These are phyloP conservation scores for Limnomonas spitsbergensis DNA, from an alignment of 139 green algal genomes.

Conservation along the genomic window DNA sequence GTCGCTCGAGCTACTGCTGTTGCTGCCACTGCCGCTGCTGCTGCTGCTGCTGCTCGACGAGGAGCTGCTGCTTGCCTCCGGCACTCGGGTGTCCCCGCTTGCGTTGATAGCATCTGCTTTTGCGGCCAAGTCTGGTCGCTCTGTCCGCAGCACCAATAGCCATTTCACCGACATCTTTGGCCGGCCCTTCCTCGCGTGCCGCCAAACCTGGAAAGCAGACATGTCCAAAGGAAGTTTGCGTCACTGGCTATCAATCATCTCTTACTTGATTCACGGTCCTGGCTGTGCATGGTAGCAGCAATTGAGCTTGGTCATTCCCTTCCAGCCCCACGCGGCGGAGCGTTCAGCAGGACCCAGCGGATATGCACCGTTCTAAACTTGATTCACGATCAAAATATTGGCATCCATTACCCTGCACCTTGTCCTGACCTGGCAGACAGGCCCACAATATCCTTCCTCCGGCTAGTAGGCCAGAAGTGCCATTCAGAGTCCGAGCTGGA, in stretches of 20 bases:
- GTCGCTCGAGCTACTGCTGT: slow-evolving; percentile 22
- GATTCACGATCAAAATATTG: neutral
- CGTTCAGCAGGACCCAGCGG: no score
- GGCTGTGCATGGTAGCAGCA: no score
- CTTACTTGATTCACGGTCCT: neutral
- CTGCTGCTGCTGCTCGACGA: slow-evolving; percentile 25
- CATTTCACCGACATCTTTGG: slow-evolving; percentile 75
- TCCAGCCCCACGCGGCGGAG: no score
- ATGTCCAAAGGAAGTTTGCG: neutral
- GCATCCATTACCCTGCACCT: neutral
- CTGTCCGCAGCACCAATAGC: slow-evolving; percentile 50
- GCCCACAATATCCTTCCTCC: no score
- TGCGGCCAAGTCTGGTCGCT: slow-evolving; percentile 61
- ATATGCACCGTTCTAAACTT: no score
- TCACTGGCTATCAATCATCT: neutral
- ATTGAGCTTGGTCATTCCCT: no score
- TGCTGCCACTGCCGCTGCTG: slow-evolving; percentile 36
- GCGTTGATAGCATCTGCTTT: slow-evolving; percentile 41
- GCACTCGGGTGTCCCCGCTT: slow-evolving; percentile 9
- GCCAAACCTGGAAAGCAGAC: slow-evolving; percentile 49
- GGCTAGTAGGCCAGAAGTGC: no score
- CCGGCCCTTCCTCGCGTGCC: slow-evolving; percentile 55
- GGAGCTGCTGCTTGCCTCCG: slow-evolving; percentile 26
- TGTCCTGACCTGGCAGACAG: no score
- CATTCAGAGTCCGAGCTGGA: no score